Conservation (phyloP, 495 filamentous ascomycete species). For the Pseudotulostoma volvatum region DNA sequence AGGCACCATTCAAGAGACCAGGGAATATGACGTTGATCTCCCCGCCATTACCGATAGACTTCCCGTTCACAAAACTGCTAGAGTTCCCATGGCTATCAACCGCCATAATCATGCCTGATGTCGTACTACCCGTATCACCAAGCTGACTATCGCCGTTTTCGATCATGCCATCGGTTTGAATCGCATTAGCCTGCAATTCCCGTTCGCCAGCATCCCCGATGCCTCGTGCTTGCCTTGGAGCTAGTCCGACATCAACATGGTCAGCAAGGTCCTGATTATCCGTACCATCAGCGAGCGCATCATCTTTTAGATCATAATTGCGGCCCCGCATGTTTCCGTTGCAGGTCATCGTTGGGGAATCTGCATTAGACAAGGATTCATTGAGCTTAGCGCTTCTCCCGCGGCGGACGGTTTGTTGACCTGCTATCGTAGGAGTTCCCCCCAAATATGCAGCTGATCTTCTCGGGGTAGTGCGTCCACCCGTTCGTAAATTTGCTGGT, state of each 20-base stretch:
- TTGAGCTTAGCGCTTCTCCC: constrained; percentile 22
- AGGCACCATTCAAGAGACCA: not conserved
- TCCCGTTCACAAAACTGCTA: not conserved
- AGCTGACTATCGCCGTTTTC: not conserved
- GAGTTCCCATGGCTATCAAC: not conserved
- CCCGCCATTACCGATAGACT: not conserved
- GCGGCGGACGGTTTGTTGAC: constrained; percentile 16
- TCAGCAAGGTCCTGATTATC: not conserved
- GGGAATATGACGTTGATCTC: not conserved
- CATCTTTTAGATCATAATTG: not conserved
- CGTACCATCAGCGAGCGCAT: not conserved
- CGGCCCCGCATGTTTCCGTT: not conserved
- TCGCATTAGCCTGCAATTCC: no score
- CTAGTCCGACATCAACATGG: not conserved
- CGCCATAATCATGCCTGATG: not conserved
- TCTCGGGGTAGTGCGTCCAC: constrained; percentile 24
- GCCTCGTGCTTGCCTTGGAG: not conserved
- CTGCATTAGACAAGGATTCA: constrained; percentile 16
- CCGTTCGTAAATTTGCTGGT: constrained; percentile 17
- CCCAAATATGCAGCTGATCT: constrained; percentile 11
- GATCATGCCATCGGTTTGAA: no score
- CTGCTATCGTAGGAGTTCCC: constrained; percentile 9
- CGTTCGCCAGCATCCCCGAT: not conserved
- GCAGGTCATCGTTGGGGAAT: constrained; percentile 5
- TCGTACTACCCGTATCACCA: not conserved